Evolutionary conservation across 768 basidiomycete genomes (phyloP), one percentile per base, ranked within the genome.

Genomic region (Hortiboletus flavorubellus): DNA sequence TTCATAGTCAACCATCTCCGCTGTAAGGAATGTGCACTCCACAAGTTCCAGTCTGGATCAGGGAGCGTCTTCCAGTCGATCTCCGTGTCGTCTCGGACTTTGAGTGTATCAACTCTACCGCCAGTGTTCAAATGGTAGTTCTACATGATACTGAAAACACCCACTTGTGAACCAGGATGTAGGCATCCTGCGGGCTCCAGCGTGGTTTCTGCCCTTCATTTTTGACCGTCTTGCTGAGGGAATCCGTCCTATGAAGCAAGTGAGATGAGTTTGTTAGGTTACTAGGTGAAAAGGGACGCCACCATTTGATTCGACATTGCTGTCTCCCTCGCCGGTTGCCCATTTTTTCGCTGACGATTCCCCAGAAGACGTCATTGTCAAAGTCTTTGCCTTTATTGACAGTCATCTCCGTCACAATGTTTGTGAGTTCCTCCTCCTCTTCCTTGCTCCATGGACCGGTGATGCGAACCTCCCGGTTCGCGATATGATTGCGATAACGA

Each of bases 291-390:
- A 39, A 30, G 10, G 40, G 71, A 51, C 55, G 30, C 37, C n/a
- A 89, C 90, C 91, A 93, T 80, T 93, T 93, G 42, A 88, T 89
- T 46, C 91, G 80, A 74, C 91, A 93, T 68, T 93, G 91, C 63
- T 91, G 88, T 59, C 91, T 78, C 35, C 85, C 84, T 46, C 91
- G 80, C 46, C 70, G 86, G 23, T 84, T 82, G 38, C 84, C 87
- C 91, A 93, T 93, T 44, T 79, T 77, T 46, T 86, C 80, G 58
- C 85, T 85, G 38, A 93, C 88, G 49, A 78, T 78, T 15, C 84
- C 82, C 91, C 91, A 93, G 71, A 91, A 92, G 34, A 92, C 83
- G 58, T 93, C 91, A 50, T 82, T 84, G 52, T 91, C 89, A 49
- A 83, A 69, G 60, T 87, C 80, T 64, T 82, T 84, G n/a, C 88